Conservation (phyloP, 305 asterid species). For the Fraxinus dipetala region DNA sequence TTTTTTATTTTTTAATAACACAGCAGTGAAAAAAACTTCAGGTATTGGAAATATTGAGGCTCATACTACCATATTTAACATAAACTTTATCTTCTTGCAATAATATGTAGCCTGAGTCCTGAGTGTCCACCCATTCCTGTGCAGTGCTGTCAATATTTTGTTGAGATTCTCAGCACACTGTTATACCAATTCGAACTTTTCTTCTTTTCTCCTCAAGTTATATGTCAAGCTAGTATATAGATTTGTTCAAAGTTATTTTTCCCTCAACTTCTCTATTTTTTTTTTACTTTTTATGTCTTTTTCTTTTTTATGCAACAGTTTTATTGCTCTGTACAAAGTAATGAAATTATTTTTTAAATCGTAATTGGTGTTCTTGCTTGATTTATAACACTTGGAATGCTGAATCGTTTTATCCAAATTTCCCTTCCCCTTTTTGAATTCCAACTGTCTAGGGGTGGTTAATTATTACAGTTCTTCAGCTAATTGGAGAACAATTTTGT, state of each 20-base stretch:
- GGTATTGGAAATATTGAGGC: not conserved
- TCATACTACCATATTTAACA: not conserved
- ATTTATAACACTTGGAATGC: not conserved
- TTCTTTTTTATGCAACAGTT: not conserved
- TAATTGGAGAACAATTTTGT: slow-evolving; percentile 7
- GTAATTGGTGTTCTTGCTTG: not conserved
- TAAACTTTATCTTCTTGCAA: not conserved
- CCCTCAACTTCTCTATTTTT: not conserved
- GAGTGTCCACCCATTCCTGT: not conserved
- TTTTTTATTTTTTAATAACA: not conserved
- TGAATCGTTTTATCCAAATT: not conserved
- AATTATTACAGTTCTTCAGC: not conserved
- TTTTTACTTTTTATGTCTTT: not conserved
- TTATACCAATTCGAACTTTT: not conserved
- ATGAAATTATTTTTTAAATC: not conserved
- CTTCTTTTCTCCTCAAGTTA: not conserved
- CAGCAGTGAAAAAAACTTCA: not conserved
- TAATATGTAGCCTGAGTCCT: not conserved
- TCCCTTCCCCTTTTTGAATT: not conserved
- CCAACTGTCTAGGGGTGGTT: not conserved
- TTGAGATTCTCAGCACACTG: not conserved
- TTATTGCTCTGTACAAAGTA: not conserved
- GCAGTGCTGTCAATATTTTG: not conserved
- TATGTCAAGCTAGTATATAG: not conserved
- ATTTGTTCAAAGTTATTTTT: not conserved